Conservation (phyloP, 192 early-diverging fungal species). For the Ambispora gerdemannii region DNA sequence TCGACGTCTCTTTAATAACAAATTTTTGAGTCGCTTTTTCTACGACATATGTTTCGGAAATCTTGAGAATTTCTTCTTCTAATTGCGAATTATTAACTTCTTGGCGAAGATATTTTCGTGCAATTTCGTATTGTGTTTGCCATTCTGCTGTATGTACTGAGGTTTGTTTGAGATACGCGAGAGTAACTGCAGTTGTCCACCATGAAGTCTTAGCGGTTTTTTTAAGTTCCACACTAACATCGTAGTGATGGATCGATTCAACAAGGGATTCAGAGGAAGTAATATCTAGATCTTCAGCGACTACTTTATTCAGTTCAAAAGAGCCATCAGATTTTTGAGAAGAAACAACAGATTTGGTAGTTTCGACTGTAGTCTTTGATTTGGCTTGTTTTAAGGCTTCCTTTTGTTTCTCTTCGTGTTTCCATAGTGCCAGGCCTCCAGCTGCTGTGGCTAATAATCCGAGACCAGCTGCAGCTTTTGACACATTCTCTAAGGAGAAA, state of each 20-base stretch:
- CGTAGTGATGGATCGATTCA: background rate
- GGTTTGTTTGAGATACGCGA: background rate
- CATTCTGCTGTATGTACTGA: background rate
- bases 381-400: background rate
- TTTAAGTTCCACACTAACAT: background rate
- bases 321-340: background rate
- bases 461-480: too few species aligned
- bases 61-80: background rate
- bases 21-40: background rate
- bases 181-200: background rate
- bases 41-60: background rate
- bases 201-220: background rate
- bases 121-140: background rate
- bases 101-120: background rate
- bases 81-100: background rate
- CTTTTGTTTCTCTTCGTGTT: background rate
- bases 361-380: background rate
- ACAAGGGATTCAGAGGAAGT: background rate
- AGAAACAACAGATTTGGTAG: background rate
- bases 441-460: background rate
- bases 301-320: background rate
- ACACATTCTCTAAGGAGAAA: too few species aligned
- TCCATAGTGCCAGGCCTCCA: background rate
- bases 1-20: background rate
- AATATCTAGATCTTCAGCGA: background rate